Evolutionary conservation across 768 basidiomycete genomes (phyloP).

Genomic region (Pisolithus marmoratus): DNA sequence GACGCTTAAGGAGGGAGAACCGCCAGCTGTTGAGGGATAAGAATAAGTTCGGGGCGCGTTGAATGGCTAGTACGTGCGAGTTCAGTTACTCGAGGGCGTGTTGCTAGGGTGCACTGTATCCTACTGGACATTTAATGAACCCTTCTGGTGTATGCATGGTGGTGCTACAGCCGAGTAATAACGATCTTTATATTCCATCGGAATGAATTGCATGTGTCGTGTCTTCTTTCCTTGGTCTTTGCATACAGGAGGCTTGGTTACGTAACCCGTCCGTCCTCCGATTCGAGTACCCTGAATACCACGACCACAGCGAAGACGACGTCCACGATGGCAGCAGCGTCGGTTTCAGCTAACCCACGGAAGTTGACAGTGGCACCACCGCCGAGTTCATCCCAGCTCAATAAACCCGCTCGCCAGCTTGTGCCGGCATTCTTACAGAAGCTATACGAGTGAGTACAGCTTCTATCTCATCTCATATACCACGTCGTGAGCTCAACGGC

Average conservation of each 20-base stretch:
- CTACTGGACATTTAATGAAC: too few relatives aligned
- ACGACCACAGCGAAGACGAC: constrained; percentile 6
- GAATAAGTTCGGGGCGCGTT: constrained; percentile 86
- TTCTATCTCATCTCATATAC: constrained; percentile 5
- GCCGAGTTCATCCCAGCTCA: constrained; percentile 35
- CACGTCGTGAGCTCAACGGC: too few relatives aligned
- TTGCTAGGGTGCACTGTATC: too few relatives aligned
- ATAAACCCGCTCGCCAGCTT: constrained; percentile 42
- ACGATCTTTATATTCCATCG: too few relatives aligned
- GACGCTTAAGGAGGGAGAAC: constrained; percentile 53
- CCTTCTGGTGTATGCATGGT: too few relatives aligned
- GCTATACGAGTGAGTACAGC: constrained; percentile 80
- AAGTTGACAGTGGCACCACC: constrained; percentile 47
- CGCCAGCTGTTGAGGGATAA: constrained; percentile 69
- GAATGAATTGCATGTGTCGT: too few relatives aligned
- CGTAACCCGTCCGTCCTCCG: too few relatives aligned
- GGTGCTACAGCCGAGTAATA: too few relatives aligned
- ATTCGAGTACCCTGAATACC: too few relatives aligned
- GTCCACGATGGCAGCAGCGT: constrained; percentile 13
- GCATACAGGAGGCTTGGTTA: too few relatives aligned
- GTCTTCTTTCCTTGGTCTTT: too few relatives aligned
- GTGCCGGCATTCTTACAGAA: constrained; percentile 90
- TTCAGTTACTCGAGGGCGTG: too few relatives aligned
- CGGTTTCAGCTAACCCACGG: constrained; percentile 50
- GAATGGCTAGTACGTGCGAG: constrained; percentile 3